These are phyloP conservation scores for Fusarium hainanense DNA, from an alignment of 2,329 filamentous ascomycete genomes.

Conservation along the genomic window DNA sequence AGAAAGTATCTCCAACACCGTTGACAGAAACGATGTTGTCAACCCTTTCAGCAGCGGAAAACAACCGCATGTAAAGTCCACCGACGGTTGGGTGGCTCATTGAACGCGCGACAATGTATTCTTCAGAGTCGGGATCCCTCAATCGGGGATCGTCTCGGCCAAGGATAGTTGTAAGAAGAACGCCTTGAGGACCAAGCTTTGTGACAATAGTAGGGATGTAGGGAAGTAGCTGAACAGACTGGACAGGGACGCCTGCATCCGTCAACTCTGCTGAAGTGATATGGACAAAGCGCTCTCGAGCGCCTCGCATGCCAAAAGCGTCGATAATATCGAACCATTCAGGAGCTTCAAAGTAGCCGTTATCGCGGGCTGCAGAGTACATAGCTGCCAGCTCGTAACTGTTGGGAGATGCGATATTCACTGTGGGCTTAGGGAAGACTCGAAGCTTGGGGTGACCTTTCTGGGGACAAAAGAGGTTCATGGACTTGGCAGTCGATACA, in stretches of 20 bases:
- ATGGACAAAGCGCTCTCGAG: constrained; percentile 76
- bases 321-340: constrained; percentile 87
- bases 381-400: constrained; percentile 83
- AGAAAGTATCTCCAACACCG: constrained; percentile 92
- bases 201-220: constrained; percentile 87
- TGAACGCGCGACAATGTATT: constrained; percentile 77
- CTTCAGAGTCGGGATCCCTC: constrained; percentile 68
- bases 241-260: constrained; percentile 84
- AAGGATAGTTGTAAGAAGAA: constrained; percentile 79
- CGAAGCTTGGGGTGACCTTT: constrained; percentile 54
- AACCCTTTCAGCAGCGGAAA: constrained; percentile 74
- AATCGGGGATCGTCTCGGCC: constrained; percentile 74
- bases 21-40: constrained; percentile 88
- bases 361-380: constrained; percentile 74
- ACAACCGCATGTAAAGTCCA: constrained; percentile 84
- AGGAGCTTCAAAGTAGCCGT: constrained; percentile 74
- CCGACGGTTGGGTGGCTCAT: constrained; percentile 66
- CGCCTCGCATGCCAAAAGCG: constrained; percentile 78
- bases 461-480: constrained; percentile 69
- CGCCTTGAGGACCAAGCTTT: constrained; percentile 82
- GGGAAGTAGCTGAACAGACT: constrained; percentile 85
- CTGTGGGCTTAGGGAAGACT: constrained; percentile 69
- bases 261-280: constrained; percentile 76
- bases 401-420: constrained; percentile 86
- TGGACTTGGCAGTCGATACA: constrained; percentile 84